Base-by-base conservation (phyloP, 1,284 basidiomycete genomes). In the Cryptococcus wingfieldii region DNA sequence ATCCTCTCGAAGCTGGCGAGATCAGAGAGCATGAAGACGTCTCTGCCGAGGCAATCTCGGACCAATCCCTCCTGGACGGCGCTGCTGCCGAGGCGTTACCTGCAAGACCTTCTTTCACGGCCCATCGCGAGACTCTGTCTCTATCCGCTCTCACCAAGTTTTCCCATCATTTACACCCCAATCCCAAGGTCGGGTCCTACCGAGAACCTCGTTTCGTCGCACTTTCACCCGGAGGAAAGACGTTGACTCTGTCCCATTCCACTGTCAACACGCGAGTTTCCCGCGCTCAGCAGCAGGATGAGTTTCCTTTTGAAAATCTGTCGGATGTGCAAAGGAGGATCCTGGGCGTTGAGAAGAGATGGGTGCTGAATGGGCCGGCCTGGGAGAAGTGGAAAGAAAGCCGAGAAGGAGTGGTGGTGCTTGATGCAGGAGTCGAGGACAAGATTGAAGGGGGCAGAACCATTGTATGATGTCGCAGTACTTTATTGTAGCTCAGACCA, bases 191-290 rank as follows among this genome's bases (percentile, higher is more conserved):
- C 1, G 7, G n/a, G 2, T 19, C 37, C 25, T 28, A 48, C n/a
- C 14, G 5, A 9, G 53, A 58, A 38, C 56, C 56, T 7, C 42
- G 41, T 13, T 58, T 51, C 41, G 38, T 58, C 25, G 56, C 46
- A 3, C 18, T 58, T 7, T 54, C 56, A 4, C 19, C n/a, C 8
- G 51, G 49, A 28, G 27, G 34, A 12, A 34, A 45, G 13, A 19
- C 31, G 13, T 41, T 56, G 50, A 47, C 41, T 14, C 41, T 56
- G 50, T 34, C 31, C 42, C 46, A 39, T 31, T 28, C 38, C 13
- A 12, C 43, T 16, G 28, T 27, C 16, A 39, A 45, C 43, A 31
- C 18, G 27, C 4, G 23, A 28, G 43, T 4, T 43, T 52, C 14
- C 16, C 27, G 38, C 9, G 28, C 18, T 10, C 16, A 44, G 10